A percentile compares a stretch with the other conserved stretches of the same genome.
phyloP scores from a whole-genome alignment of 345 rosid genomes.

The Brassica incana region DNA sequence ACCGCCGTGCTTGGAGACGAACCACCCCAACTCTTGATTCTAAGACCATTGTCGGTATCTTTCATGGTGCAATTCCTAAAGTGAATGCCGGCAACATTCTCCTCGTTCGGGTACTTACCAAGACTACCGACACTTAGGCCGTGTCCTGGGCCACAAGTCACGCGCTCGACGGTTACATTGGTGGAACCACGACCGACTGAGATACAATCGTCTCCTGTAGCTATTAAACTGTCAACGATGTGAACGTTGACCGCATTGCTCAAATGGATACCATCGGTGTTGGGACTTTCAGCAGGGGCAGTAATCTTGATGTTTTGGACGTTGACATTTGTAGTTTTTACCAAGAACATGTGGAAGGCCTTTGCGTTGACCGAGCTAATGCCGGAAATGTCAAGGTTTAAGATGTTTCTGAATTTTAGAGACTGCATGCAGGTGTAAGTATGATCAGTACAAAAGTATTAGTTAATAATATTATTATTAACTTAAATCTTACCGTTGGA shows the following conservation, averaged over 20 bases:
- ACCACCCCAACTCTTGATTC: constrained; percentile 45
- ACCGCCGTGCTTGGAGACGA: constrained; percentile 20
- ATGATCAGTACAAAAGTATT: background rate
- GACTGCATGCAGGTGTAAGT: constrained; percentile 41
- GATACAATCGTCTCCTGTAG: constrained; percentile 40
- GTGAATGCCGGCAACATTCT: constrained; percentile 31
- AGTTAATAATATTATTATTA: background rate
- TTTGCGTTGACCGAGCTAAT: constrained; percentile 52
- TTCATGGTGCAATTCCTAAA: constrained; percentile 34
- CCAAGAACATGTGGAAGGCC: constrained; percentile 55
- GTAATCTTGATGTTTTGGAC: constrained; percentile 38
- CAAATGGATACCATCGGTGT: constrained; percentile 41
- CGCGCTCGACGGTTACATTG: constrained; percentile 36
- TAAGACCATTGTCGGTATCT: constrained; percentile 36
- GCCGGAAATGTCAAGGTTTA: constrained; percentile 35
- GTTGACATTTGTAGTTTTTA: constrained; percentile 28
- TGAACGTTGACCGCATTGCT: constrained; percentile 36
- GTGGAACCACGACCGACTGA: constrained; percentile 40
- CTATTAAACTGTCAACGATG: constrained; percentile 32
- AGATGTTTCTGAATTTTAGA: constrained; percentile 42
- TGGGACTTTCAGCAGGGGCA: constrained; percentile 59
- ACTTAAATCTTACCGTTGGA: constrained; percentile 46
- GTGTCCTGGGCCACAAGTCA: constrained; percentile 38
- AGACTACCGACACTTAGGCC: constrained; percentile 43
- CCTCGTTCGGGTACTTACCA: constrained; percentile 39